These are phyloP conservation scores for Phialophora tarda DNA, from an alignment of 2,329 filamentous ascomycete species.

Conservation along the genomic window DNA sequence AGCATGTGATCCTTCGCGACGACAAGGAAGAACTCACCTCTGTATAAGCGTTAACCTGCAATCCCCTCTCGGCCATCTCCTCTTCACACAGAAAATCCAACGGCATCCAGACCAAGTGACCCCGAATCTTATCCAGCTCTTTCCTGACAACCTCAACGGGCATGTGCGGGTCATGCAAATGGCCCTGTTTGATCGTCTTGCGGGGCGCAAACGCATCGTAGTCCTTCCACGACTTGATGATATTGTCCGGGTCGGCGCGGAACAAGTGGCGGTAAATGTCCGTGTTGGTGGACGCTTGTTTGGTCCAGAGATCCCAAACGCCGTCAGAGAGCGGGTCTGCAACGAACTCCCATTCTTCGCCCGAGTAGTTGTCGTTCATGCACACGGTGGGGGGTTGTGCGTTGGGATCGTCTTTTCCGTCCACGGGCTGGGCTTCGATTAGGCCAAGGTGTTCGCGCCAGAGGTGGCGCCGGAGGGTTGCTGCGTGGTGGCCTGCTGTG, in stretches of 20 bases:
- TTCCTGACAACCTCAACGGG: slow-evolving; percentile 72
- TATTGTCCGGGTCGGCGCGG: slow-evolving; percentile 86
- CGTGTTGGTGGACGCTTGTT: slow-evolving; percentile 76
- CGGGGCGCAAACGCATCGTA: slow-evolving; percentile 78
- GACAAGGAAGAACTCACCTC: slow-evolving; percentile 74
- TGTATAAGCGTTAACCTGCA: slow-evolving; percentile 84
- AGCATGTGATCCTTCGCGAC: background rate
- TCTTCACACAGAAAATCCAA: slow-evolving; percentile 82
- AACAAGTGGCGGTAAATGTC: slow-evolving; percentile 81
- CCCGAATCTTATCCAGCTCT: slow-evolving; percentile 79
- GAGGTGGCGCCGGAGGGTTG: slow-evolving; percentile 80
- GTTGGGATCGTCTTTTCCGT: slow-evolving; percentile 72
- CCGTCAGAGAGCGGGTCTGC: slow-evolving; percentile 72
- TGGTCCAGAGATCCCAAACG: slow-evolving; percentile 74
- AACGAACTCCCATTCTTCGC: slow-evolving; percentile 70
- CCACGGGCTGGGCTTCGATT: slow-evolving; percentile 71
- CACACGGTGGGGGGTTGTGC: slow-evolving; percentile 74
- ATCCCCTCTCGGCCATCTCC: slow-evolving; percentile 84
- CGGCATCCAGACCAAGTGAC: slow-evolving; percentile 96
- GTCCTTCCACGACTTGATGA: slow-evolving; percentile 85
- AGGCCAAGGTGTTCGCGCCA: slow-evolving; percentile 92
- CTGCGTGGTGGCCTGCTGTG: slow-evolving; percentile 74
- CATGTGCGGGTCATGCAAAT: slow-evolving; percentile 81
- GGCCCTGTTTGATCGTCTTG: slow-evolving; percentile 76
- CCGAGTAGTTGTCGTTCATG: slow-evolving; percentile 76